Base-by-base conservation (phyloP, 805 yeast species). In the Debaryomyces hansenii region DNA sequence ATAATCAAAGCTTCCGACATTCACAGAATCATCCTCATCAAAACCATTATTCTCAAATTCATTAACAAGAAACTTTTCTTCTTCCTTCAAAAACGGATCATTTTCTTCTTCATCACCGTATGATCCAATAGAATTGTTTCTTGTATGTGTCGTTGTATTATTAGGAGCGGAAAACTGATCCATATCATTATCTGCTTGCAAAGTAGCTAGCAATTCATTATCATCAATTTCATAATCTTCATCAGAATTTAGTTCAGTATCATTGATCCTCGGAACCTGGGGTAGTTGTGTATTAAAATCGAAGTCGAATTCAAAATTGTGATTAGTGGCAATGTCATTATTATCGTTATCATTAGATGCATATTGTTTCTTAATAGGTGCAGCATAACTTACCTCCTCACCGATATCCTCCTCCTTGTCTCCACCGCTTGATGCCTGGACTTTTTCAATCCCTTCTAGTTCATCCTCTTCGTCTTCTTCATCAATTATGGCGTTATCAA, bases 151-250 rank as follows among this genome's bases (percentile, higher is more conserved):
- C 27, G 44, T 47, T 20, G 34, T 20, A n/a, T 45, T 36, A 15
- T 44, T 37, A 5, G 43, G 44, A 11, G 48, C 41, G 20, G 55
- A 46, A 46, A 71, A 70, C 45, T 72, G 77, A 35, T 70, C 77
- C 14, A 66, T 46, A 48, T 73, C 78, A 41, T 72, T 71, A 46
- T 74, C 79, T 1, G 75, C 78, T 51, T 74, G 77, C 29, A 74
- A 58, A 2, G 78, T 74, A 14, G 78, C 78, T 37, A 73, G 58
- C 28, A 73, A 57, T 49, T 71, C 78, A 50, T 73, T 72, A 51
- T 73, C 78, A 54, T 73, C 84, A 48, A 79, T 74, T 53, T 79
- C 84, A 54, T 84, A 83, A 56, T 83, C 91, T 9, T 81, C 89
- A 46, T 83, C 90, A 0, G 85, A 79, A 47, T 67, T 68, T 37